Evolutionary conservation across 768 basidiomycete species (phyloP).

Genomic region (Leucocoprinus leucothites): DNA sequence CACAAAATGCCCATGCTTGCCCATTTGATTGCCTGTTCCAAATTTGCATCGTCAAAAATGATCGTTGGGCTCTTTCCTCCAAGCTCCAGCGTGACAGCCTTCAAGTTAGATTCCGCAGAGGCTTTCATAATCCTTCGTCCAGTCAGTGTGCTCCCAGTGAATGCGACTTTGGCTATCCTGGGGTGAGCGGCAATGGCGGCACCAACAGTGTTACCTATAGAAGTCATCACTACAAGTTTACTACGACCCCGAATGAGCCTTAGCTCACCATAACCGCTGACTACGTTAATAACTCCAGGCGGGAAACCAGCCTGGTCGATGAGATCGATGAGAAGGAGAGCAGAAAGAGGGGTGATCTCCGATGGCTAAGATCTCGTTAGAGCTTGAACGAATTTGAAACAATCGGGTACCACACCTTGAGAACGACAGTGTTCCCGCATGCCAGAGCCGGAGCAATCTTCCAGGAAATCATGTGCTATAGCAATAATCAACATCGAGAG

Average conservation of each 20-base stretch:
- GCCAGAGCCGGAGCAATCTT: slow-evolving; percentile 77
- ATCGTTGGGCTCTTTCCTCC: slow-evolving; percentile 66
- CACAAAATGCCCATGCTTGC: slow-evolving; percentile 64
- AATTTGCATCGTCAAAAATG: slow-evolving; percentile 62
- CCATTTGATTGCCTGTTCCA: slow-evolving; percentile 67
- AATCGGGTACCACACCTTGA: background rate
- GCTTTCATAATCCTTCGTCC: slow-evolving; percentile 73
- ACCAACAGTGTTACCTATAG: slow-evolving; percentile 49
- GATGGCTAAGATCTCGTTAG: slow-evolving; percentile 40
- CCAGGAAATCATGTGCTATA: slow-evolving; percentile 52
- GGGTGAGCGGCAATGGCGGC: slow-evolving; percentile 64
- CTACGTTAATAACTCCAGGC: slow-evolving; percentile 68
- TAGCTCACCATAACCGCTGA: slow-evolving; percentile 57
- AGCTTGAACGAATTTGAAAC: no score
- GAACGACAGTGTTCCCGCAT: slow-evolving; percentile 31
- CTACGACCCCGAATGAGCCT: background rate
- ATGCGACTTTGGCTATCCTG: slow-evolving; percentile 68
- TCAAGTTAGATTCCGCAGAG: slow-evolving; percentile 69
- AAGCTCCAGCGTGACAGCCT: slow-evolving; percentile 71
- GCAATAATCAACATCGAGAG: background rate
- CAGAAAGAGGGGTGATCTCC: slow-evolving; percentile 70
- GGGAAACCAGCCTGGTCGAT: slow-evolving; percentile 73
- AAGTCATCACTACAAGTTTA: background rate
- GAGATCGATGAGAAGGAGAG: slow-evolving; percentile 47
- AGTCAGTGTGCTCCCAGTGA: slow-evolving; percentile 73